Evolutionary conservation across 179 eudicot genomes (phyloP), one percentile per base, ranked within the genome.

Genomic region (Drosera spatulata): DNA sequence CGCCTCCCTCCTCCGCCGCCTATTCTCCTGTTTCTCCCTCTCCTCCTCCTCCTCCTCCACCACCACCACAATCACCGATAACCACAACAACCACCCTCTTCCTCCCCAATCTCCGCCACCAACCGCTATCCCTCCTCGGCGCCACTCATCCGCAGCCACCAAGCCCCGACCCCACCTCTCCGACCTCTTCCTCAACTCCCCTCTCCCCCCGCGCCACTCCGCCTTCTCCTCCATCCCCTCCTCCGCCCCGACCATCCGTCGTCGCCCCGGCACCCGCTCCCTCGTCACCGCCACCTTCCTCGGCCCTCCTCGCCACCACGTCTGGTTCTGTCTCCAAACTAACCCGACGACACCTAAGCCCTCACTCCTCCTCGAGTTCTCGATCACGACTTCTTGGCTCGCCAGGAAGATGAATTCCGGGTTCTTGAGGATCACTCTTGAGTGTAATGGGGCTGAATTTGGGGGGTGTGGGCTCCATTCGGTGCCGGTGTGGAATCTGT

Each of bases 221-320:
- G 33, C 58, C 2, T 44, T 62, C 0, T 62, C 68, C 33, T 61
- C 54, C 40, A 39, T 75, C 3, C 56, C 43, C 40, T 49, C 14
- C 73, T 57, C 1, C 73, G 0, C 46, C 53, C 33, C 41, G 54
- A 56, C 55, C 39, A 10, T 14, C 39, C n/a, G 13, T 52, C 7
- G 37, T 6, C 7, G 37, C 10, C 2, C 4, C 64, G 37, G 8
- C 44, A 68, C 58, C 58, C 74, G 78, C 54, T 81, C 97, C 3
- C 85, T 83, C 83, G 95, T 85, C 7, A 85, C 76, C 70, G 83
- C 94, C 62, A 91, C 96, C 43, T 81, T 91, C 76, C 85, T 91
- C 77, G 97, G 97, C 59, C 81, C 60, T 48, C 91, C 96, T 4
- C 79, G 73, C 3, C 73, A 83, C 61, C 95, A 88, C 75, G 88